Percentiles rank a stretch among this genome's conserved stretches.
Evolutionary conservation across 805 yeast genomes (phyloP).

Genomic region (Zygotorulaspora florentina): DNA sequence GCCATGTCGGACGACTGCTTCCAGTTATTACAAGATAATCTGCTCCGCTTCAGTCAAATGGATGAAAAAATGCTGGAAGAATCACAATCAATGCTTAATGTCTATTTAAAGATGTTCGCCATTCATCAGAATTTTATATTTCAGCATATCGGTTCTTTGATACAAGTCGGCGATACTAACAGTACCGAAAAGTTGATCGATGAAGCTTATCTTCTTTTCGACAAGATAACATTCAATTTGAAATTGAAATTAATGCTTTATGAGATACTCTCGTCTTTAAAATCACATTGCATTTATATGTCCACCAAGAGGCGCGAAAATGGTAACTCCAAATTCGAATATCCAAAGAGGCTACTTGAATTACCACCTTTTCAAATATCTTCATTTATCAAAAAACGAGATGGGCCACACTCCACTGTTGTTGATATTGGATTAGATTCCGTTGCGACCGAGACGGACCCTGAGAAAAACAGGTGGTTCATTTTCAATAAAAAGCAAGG

Average conservation of each 20-base stretch:
- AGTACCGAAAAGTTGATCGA: conserved; percentile 14
- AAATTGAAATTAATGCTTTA: conserved; percentile 30
- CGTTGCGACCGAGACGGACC: conserved; percentile 1
- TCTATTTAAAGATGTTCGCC: conserved; percentile 26
- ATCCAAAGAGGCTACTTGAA: conserved; percentile 23
- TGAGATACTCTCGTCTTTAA: conserved; percentile 31
- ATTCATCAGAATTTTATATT: conserved; percentile 30
- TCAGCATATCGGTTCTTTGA: conserved; percentile 15
- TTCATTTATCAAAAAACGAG: conserved; percentile 22
- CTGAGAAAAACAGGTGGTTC: conserved; percentile 16
- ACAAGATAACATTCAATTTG: conserved; percentile 27
- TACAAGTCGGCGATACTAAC: conserved; percentile 9
- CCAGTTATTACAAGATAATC: conserved; percentile 13
- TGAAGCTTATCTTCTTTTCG: conserved; percentile 22
- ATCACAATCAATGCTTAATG: conserved; percentile 18
- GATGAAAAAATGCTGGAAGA: conserved; percentile 9
- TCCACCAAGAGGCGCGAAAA: conserved; percentile 16
- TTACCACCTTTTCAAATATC: conserved; percentile 35
- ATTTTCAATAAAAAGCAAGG: conserved; percentile 23
- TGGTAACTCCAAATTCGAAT: conserved; percentile 7
- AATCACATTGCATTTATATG: conserved; percentile 27
- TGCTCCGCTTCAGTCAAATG: conserved; percentile 14
- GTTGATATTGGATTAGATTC: conserved; percentile 11
- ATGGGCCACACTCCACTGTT: conserved; percentile 1
- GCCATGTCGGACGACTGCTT: conserved; percentile 15